Conservation (phyloP, 495 filamentous ascomycete species). For the Hypoxylon cercidicola region DNA sequence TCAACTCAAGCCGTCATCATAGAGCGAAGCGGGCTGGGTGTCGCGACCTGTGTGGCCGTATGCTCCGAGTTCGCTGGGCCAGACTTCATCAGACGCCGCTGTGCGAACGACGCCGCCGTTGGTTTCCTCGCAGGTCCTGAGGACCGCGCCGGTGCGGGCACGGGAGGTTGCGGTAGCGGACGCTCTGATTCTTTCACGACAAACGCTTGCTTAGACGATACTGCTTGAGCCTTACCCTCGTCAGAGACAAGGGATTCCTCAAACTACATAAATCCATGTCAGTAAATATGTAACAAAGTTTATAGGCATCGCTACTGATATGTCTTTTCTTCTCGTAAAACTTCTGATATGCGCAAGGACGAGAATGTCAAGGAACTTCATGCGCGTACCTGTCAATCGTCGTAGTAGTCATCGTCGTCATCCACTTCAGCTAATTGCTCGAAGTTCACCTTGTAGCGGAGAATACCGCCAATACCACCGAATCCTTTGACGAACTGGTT, state of each 20-base stretch:
- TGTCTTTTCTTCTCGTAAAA: conserved; percentile 20
- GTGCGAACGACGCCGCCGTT: conserved; percentile 44
- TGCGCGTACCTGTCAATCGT: conserved; percentile 66
- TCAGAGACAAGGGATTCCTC: conserved; percentile 89
- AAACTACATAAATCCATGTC: conserved; percentile 67
- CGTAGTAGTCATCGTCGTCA: conserved; percentile 99
- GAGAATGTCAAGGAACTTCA: conserved; percentile 5
- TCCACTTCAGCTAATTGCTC: conserved; percentile 94
- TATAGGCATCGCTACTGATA: neutral
- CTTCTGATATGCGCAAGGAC: conserved; percentile 15
- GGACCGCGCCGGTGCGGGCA: conserved; percentile 51
- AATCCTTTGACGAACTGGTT: conserved; percentile 99
- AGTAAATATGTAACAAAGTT: conserved; percentile 26
- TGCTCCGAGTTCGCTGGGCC: conserved; percentile 53
- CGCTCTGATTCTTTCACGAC: conserved; percentile 44
- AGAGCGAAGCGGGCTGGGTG: conserved; percentile 68
- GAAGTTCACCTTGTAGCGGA: conserved; percentile 99
- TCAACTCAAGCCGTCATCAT: conserved; percentile 67
- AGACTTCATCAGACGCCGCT: conserved; percentile 47
- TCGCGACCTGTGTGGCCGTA: conserved; percentile 53
- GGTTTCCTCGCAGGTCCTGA: conserved; percentile 52
- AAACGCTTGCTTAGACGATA: conserved; percentile 64
- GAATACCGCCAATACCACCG: conserved; percentile 95
- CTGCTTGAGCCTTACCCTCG: conserved; percentile 87
- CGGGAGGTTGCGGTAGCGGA: conserved; percentile 52